Conservation (phyloP, 495 filamentous ascomycete species). For the Usnea hakonensis region DNA sequence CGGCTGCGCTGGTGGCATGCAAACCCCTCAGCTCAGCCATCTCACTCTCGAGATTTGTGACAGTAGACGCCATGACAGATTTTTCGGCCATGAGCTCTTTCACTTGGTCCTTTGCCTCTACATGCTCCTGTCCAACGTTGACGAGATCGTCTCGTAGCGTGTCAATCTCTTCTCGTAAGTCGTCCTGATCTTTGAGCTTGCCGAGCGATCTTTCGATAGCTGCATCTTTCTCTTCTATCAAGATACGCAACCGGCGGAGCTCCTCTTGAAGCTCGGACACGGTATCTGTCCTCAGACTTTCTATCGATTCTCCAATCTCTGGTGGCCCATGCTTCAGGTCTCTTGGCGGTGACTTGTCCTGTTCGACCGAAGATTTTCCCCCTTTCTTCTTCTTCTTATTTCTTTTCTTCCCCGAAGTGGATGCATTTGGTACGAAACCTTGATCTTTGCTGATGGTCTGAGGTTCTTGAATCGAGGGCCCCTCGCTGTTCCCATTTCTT, state of each 20-base stretch:
- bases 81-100: conserved; percentile 59
- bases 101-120: conserved; percentile 71
- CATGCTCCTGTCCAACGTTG: conserved; percentile 68
- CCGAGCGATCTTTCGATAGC: conserved; percentile 57
- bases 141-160: conserved; percentile 69
- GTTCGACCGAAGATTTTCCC: conserved; percentile 36
- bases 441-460: background rate
- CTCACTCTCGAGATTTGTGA: conserved; percentile 58
- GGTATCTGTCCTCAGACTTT: conserved; percentile 9
- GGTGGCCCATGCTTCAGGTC: conserved; percentile 33
- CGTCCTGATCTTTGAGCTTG: conserved; percentile 69
- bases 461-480: background rate
- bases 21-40: conserved; percentile 51
- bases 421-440: conserved; percentile 4
- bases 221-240: conserved; percentile 62
- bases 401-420: conserved; percentile 56
- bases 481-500: background rate
- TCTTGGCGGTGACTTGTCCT: conserved; percentile 14
- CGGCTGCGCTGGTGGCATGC: conserved; percentile 39
- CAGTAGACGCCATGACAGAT: conserved; percentile 50
- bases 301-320: conserved; percentile 14
- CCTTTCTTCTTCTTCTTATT: conserved; percentile 90
- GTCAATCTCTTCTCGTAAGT: conserved; percentile 79
- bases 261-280: conserved; percentile 43
- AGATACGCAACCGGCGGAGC: conserved; percentile 49